Percentiles rank a stretch among this genome's conserved stretches.
Evolutionary conservation across 495 filamentous ascomycete species (phyloP).

Genomic region (Filosporella fistucella): DNA sequence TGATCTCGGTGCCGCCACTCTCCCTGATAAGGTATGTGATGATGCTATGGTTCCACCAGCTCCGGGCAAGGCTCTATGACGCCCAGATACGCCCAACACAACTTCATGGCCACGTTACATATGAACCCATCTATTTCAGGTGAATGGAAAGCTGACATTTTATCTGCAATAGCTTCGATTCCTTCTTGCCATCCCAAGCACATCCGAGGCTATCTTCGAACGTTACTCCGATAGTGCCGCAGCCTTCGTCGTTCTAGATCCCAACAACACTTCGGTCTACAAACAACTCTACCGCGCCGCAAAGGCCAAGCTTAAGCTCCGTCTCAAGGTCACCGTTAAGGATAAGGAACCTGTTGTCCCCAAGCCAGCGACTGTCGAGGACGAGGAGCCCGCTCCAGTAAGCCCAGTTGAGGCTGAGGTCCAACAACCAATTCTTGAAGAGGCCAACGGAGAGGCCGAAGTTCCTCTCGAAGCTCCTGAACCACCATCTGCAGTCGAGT

Average conservation of each 20-base stretch:
- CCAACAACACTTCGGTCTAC: conserved; percentile 75
- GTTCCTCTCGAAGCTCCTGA: neutral
- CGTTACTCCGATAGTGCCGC: conserved; percentile 93
- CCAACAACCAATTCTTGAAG: neutral
- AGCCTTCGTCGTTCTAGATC: conserved; percentile 74
- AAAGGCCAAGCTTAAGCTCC: conserved; percentile 97
- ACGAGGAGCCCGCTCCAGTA: conserved; percentile 26
- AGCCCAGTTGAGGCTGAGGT: conserved; percentile 12
- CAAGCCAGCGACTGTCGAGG: conserved; percentile 39
- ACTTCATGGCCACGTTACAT: neutral
- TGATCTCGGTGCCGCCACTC: conserved; percentile 70
- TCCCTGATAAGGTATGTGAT: conserved; percentile 86
- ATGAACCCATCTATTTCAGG: no score
- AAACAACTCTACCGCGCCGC: conserved; percentile 96
- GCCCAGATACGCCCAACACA: neutral
- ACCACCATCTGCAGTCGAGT: neutral
- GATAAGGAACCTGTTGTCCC: conserved; percentile 26
- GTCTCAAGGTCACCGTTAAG: conserved; percentile 64
- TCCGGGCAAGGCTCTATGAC: conserved; percentile 8
- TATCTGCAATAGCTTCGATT: conserved; percentile 61
- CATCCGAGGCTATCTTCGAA: conserved; percentile 73
- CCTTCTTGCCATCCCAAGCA: conserved; percentile 64
- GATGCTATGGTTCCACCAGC: conserved; percentile 14
- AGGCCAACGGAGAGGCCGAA: neutral
- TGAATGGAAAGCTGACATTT: neutral